Evolutionary conservation across 169 alveolate species (phyloP), one percentile per base, ranked within the genome.

Genomic region (Blepharisma undulans): DNA sequence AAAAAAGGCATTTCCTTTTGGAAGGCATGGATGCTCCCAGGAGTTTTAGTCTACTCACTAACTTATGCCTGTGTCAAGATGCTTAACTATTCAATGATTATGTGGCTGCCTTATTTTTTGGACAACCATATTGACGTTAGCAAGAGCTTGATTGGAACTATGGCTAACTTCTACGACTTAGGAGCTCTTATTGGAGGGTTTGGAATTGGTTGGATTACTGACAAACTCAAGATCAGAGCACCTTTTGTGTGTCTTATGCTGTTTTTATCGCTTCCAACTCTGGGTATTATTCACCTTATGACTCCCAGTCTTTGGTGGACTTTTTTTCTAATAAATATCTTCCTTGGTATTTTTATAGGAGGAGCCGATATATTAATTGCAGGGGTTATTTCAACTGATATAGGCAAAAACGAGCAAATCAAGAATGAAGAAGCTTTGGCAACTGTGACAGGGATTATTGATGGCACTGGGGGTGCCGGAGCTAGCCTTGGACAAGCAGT

Each of bases 11-110:
- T 94, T 32, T 29, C 88, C 19, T 89, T 94, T 86, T 84, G 90
- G 72, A 59, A 88, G 29, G 96, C 95, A 6, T 92, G 94, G 92
- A 25, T 25, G 14, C 33, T 94, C 16, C 96, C 96, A 18, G 92
- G 95, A 29, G 96, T 94, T 5, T 33, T 92, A 10, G 60, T 79
- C n/a, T 94, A 76, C 72, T 90, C 95, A 21, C 14, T 88, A 16
- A 71, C 90, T 60, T 88, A 92, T 48, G 93, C 85, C 14, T 85
- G 92, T 18, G 34, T 89, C 5, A 92, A 94, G 48, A 77, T 91
- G 66, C 88, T 87, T 16, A 71, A 90, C 59, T 90, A 92, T 36
- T 80, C 91, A 34, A 84, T 76, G 36, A 80, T 12, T n/a, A 61
- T 86, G 66, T 86, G 91, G 84, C 82, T 86, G 7, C 91, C 91